A percentile compares a stretch with the other conserved stretches of the same genome.
These are phyloP conservation scores for Leptographium lundbergii DNA, from an alignment of 2,329 filamentous ascomycete species.

Conservation along the genomic window DNA sequence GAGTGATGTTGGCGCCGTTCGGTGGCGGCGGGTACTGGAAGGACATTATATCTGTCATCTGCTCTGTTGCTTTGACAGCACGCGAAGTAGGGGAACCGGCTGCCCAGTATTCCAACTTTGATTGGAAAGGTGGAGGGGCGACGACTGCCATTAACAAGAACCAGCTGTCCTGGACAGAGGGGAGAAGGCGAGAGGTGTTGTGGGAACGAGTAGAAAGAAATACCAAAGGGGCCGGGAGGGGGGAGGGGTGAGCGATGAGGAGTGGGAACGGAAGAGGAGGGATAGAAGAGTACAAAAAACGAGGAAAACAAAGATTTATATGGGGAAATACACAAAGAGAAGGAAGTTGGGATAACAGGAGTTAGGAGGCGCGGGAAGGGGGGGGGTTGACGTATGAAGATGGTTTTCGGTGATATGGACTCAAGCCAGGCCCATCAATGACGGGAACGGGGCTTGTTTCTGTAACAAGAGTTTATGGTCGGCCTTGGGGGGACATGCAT, in stretches of 20 bases:
- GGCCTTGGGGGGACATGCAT: neutral
- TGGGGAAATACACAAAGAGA: neutral
- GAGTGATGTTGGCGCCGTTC: conserved; percentile 27
- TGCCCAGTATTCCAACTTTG: conserved; percentile 20
- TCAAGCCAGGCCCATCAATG: neutral
- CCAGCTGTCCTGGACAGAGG: neutral
- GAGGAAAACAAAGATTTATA: neutral
- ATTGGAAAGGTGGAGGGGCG: conserved; percentile 18
- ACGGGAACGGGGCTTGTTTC: neutral
- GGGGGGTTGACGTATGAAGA: neutral
- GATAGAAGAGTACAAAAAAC: neutral
- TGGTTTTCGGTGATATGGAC: neutral
- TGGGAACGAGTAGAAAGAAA: neutral
- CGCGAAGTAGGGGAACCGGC: conserved; percentile 17
- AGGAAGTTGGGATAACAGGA: neutral
- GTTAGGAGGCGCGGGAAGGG: neutral
- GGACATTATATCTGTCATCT: conserved; percentile 32
- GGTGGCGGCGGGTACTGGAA: conserved; percentile 35
- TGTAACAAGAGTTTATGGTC: neutral
- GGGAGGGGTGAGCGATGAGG: no score
- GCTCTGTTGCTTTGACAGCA: conserved; percentile 16
- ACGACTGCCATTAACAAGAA: conserved; percentile 23
- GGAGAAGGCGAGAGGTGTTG: neutral
- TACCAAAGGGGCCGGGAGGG: neutral
- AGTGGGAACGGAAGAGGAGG: neutral